phyloP scores from a whole-genome alignment of 2,329 filamentous ascomycete species.

The Botryotinia calthae region DNA sequence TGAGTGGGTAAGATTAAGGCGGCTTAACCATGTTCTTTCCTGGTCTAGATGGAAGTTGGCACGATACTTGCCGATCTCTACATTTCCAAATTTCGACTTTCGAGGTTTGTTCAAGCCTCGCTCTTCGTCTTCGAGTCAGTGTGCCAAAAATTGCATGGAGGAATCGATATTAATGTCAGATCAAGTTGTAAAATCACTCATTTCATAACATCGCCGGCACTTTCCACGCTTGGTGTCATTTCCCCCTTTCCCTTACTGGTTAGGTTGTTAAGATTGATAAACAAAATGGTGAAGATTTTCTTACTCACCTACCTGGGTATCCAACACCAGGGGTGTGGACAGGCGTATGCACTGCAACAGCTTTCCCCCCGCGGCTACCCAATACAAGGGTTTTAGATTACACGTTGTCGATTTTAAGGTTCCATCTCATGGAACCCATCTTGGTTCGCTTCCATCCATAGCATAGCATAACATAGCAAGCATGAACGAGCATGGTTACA shows the following conservation, averaged over 20 bases:
- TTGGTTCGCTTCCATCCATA: conserved; percentile 3
- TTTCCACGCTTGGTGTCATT: neutral
- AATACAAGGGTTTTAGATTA: neutral
- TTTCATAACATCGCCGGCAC: neutral
- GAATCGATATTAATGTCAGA: neutral
- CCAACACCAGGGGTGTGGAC: neutral
- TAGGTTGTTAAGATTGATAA: neutral
- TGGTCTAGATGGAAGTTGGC: neutral
- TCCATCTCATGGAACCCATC: neutral
- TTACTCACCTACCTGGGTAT: neutral
- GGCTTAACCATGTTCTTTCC: neutral
- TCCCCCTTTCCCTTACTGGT: neutral
- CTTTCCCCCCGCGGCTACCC: neutral
- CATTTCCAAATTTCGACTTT: neutral
- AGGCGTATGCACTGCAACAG: neutral
- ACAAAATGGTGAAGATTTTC: neutral
- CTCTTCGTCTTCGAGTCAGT: neutral
- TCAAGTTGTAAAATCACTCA: neutral
- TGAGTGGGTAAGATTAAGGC: neutral
- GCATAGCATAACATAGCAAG: neutral
- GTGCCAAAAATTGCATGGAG: neutral
- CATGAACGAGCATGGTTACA: neutral
- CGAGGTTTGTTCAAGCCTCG: neutral
- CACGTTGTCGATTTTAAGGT: neutral
- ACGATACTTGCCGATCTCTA: neutral